Evolutionary conservation across 768 basidiomycete genomes (phyloP).

Genomic region (Boletus vermiculosoides): DNA sequence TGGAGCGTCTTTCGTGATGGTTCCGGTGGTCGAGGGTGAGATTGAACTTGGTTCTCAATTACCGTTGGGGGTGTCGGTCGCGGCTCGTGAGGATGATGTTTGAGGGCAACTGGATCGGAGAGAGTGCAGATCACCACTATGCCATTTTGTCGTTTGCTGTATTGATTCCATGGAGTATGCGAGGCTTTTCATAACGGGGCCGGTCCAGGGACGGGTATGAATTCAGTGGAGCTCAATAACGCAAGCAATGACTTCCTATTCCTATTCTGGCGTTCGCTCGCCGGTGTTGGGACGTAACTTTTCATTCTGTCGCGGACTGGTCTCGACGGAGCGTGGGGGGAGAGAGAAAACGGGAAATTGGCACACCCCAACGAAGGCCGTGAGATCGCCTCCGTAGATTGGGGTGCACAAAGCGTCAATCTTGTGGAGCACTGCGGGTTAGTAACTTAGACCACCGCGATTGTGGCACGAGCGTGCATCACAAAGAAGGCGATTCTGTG

Average conservation of each 20-base stretch:
- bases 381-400: not conserved
- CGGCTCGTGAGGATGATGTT: not conserved
- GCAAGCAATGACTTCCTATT: not conserved
- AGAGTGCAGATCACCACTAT: not conserved
- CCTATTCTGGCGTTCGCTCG: not conserved
- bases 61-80: slow-evolving; percentile 31
- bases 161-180: not conserved
- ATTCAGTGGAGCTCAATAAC: not conserved
- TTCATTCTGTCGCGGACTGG: not conserved
- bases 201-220: not conserved
- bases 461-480: not conserved
- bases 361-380: not conserved
- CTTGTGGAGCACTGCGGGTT: slow-evolving; percentile 19
- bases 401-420: slow-evolving; percentile 6
- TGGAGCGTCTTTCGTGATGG: slow-evolving; percentile 32
- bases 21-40: slow-evolving; percentile 32
- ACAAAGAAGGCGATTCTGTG: not conserved
- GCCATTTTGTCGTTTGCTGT: not conserved
- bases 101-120: not conserved
- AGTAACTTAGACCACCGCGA: not conserved
- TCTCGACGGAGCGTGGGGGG: not conserved
- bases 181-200: too few species aligned
- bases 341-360: not conserved
- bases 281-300: not conserved
- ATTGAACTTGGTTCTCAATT: slow-evolving; percentile 31